A percentile compares a stretch with the other conserved stretches of the same genome.
These are phyloP conservation scores for Vaccinium macrocarpon DNA, from an alignment of 148 eudicot genomes.

Conservation along the genomic window DNA sequence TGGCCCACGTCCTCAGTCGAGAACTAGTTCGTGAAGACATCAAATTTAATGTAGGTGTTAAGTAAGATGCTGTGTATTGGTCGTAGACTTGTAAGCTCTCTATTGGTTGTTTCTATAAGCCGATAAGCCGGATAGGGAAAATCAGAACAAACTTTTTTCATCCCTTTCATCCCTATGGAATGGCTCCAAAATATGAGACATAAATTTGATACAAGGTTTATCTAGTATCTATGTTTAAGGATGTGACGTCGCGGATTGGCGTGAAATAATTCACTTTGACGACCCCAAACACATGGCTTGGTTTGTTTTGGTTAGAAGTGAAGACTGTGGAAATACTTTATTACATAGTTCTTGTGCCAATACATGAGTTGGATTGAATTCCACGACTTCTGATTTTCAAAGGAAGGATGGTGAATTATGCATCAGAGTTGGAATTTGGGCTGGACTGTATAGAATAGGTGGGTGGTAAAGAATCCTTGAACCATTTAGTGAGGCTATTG, in stretches of 20 bases:
- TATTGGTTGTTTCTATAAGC: too few species aligned
- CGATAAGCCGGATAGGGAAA: too few species aligned
- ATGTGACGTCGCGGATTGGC: not conserved
- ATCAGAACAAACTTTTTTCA: too few species aligned
- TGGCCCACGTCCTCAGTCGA: not conserved
- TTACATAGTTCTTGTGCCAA: not conserved
- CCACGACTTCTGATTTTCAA: not conserved
- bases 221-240: not conserved
- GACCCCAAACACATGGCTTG: not conserved
- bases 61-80: not conserved
- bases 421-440: not conserved
- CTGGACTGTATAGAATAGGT: not conserved
- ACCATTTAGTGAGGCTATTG: not conserved
- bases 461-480: not conserved
- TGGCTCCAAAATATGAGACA: not conserved
- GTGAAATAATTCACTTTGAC: not conserved
- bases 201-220: not conserved
- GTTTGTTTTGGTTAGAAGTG: not conserved
- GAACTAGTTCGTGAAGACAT: not conserved
- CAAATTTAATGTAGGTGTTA: conserved; percentile 5
- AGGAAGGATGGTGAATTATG: not conserved
- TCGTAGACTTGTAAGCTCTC: not conserved
- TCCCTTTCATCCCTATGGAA: not conserved
- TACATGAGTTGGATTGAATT: not conserved
- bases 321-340: not conserved